Base-by-base conservation (phyloP, 805 yeast species). In the Torulaspora franciscae region DNA sequence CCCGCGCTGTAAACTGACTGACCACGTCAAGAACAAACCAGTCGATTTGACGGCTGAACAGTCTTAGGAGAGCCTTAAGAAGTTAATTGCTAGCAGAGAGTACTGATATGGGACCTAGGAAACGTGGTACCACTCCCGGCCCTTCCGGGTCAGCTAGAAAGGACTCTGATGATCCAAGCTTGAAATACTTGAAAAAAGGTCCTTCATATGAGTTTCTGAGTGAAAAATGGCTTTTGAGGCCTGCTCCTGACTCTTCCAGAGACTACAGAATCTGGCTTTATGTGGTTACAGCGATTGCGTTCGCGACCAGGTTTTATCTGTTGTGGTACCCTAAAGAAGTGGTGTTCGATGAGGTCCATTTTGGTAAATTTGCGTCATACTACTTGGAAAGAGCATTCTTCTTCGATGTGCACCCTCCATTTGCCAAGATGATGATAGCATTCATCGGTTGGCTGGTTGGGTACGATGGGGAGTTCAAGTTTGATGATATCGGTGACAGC, bases 391-490 rank as follows among this genome's bases (percentile, higher is more conserved):
- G 96, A 50, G 84, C 96, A 0, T 93, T 86, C 66, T 93, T 88
- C 66, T 93, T 93, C 60, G 99, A 93, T 68, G 80, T 93, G 42
- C 99, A 93, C 68, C 99, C 99, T 7, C 99, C 99, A 17, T 87
- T 93, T 66, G 99, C 96, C 43, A 93, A 93, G 65, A 73, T 93
- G 64, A 73, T 90, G 54, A 87, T 91, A 67, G 98, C 98, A 0
- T 75, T 81, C 47, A 87, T 83, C 32, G 99, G 99, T 34, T 88
- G 83, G 74, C 57, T 93, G 19, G 80, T 83, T 41, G 96, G 97
- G 2, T 93, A 87, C 65, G 81, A 84, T 59, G 99, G 99, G n/a
- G 65, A 76, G 9, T 93, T 89, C 74, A 87, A 89, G 66, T 93
- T 91, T 58, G 95, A 89, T 50, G 80, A 76, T 58, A 90, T 90